A percentile compares a stretch with the other conserved stretches of the same genome.
Evolutionary conservation across 371 early-diverging fungal species (phyloP).

Genomic region (Funneliformis caledonium): DNA sequence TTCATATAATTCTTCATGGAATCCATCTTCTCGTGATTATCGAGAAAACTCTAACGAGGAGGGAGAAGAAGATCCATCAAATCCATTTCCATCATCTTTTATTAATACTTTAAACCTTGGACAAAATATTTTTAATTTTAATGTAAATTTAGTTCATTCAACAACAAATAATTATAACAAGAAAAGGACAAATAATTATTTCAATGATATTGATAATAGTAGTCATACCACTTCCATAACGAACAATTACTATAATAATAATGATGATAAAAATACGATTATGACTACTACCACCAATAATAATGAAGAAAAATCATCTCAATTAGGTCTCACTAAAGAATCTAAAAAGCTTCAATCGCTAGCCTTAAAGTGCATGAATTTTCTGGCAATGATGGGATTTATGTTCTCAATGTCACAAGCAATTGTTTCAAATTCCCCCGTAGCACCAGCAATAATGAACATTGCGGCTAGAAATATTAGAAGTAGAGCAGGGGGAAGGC

Average conservation of each 20-base stretch:
- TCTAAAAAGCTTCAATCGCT: not conserved
- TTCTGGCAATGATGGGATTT: not conserved
- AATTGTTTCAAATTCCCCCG: not conserved
- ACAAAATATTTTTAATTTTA: not conserved
- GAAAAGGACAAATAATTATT: not conserved
- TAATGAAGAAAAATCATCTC: not conserved
- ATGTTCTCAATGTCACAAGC: not conserved
- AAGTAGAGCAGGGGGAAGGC: not conserved
- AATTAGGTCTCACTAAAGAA: not conserved
- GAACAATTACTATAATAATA: not conserved
- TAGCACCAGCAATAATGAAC: not conserved
- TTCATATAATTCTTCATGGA: not conserved
- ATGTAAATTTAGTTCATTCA: not conserved
- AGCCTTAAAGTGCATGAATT: not conserved
- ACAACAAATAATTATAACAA: not conserved
- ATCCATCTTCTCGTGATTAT: not conserved
- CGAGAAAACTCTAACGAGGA: not conserved
- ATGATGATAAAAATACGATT: not conserved
- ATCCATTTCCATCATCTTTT: conserved; percentile 14
- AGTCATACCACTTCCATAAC: not conserved
- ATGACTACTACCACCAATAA: not conserved
- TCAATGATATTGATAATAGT: not conserved
- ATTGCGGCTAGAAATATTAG: not conserved
- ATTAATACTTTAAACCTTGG: not conserved
- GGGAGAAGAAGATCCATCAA: not conserved